Percentiles rank a stretch among this genome's conserved stretches.
Conservation (phyloP, 192 early-diverging fungal species). For the Cladochytrium replicatum region DNA sequence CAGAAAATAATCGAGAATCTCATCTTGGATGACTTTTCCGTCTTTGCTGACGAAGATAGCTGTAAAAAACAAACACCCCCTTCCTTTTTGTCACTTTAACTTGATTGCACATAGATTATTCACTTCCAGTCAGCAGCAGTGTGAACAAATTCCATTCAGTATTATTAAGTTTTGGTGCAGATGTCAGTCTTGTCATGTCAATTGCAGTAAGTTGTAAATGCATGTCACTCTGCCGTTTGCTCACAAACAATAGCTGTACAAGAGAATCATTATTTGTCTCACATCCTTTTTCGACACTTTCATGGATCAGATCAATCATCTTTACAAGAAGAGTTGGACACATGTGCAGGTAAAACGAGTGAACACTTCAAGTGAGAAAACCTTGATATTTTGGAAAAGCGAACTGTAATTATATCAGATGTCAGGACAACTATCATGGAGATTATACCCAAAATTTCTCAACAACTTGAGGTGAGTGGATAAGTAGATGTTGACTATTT, state of each 20-base stretch:
- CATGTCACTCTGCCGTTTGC: background rate
- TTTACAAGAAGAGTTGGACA: conserved; percentile 29
- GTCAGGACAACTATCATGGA: no score
- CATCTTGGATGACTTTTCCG: conserved; percentile 54
- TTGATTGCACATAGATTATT: background rate
- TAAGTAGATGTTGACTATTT: no score
- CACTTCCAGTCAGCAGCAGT: conserved; percentile 40
- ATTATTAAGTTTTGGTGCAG: conserved; percentile 61
- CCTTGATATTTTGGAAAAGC: no score
- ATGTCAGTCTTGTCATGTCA: conserved; percentile 59
- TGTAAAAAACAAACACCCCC: background rate
- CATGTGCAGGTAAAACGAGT: conserved; percentile 42
- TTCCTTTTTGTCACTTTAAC: background rate
- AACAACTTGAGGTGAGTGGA: conserved; percentile 44
- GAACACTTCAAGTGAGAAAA: no score
- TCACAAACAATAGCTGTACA: conserved; percentile 47
- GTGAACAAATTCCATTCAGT: conserved; percentile 59
- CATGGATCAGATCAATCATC: conserved; percentile 44
- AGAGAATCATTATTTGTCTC: conserved; percentile 54
- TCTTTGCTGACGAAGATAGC: conserved; percentile 9
- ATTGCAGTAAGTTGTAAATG: conserved; percentile 37
- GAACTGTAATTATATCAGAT: no score
- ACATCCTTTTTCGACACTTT: conserved; percentile 55
- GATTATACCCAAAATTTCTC: conserved; percentile 44
- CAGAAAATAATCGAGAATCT: conserved; percentile 56